Percentiles rank a stretch among this genome's conserved stretches.
Evolutionary conservation across 2,329 filamentous ascomycete species (phyloP).

Genomic region (Penicillium janthinellum): DNA sequence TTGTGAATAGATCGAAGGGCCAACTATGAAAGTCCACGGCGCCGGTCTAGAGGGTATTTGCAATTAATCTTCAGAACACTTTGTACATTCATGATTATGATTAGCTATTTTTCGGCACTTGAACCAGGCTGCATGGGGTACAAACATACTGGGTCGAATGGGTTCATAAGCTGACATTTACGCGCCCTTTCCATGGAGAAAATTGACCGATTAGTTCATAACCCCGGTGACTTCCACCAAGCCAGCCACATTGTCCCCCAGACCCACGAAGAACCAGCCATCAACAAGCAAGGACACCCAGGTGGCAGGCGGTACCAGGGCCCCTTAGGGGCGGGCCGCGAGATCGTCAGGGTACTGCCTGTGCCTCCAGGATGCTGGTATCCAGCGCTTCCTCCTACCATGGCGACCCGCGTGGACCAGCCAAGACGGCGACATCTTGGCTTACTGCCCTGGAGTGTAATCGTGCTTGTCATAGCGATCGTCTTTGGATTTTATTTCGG

Average conservation of each 20-base stretch:
- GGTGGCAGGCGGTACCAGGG: neutral
- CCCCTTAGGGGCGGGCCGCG: neutral
- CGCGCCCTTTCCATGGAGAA: neutral
- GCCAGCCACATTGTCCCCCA: neutral
- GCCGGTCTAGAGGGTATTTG: too few relatives aligned
- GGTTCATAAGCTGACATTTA: too few relatives aligned
- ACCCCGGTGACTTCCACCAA: too few relatives aligned
- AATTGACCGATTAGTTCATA: neutral
- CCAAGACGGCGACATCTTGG: conserved; percentile 2
- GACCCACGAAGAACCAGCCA: neutral
- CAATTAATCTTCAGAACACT: too few relatives aligned
- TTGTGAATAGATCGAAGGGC: too few relatives aligned
- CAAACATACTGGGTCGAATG: too few relatives aligned
- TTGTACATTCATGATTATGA: too few relatives aligned
- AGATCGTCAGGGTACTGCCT: neutral
- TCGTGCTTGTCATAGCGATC: conserved; percentile 1
- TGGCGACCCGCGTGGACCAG: neutral
- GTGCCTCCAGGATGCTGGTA: neutral
- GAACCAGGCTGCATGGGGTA: too few relatives aligned
- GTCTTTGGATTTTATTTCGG: neutral
- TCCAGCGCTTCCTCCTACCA: neutral
- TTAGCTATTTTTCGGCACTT: too few relatives aligned
- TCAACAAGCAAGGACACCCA: neutral
- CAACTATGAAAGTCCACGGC: too few relatives aligned
- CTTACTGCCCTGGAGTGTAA: neutral